Conservation (phyloP, 148 eudicot genomes). For the Chenopodium berlandieri region DNA sequence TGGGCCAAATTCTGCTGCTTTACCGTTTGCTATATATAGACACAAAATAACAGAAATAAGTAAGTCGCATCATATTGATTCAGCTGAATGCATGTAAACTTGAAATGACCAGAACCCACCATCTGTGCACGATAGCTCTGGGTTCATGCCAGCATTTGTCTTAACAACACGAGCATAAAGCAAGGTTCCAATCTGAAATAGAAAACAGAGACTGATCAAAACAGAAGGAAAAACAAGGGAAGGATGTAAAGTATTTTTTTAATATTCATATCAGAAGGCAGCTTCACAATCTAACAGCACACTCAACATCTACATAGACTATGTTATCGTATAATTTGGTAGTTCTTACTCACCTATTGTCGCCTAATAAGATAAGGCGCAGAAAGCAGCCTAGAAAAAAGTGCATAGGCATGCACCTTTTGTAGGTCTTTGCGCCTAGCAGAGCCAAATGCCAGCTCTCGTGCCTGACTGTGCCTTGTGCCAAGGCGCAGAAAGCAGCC, state of each 20-base stretch:
- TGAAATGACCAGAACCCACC: conserved; percentile 46
- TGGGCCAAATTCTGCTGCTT: conserved; percentile 87
- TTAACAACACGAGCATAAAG: conserved; percentile 84
- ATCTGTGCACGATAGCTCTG: conserved; percentile 93
- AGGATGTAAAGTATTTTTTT: not conserved
- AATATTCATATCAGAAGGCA: not conserved
- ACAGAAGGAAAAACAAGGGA: not conserved
- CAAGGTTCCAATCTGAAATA: conserved; percentile 76
- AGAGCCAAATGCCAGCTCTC: too few species aligned
- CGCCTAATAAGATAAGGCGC: too few species aligned
- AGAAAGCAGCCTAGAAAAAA: too few species aligned
- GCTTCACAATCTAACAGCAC: not conserved
- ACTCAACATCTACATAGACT: not conserved
- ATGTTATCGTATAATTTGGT: not conserved
- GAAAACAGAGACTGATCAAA: conserved; percentile 5
- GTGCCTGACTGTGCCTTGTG: too few species aligned
- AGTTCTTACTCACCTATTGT: not conserved
- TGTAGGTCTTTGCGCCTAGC: too few species aligned
- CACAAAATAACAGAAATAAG: conserved; percentile 18
- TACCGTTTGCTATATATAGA: conserved; percentile 55
- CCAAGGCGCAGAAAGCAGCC: too few species aligned
- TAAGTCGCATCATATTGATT: not conserved
- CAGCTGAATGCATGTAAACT: not conserved
- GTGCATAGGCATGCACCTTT: too few species aligned
- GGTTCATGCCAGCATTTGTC: conserved; percentile 89